phyloP scores from a whole-genome alignment of 495 filamentous ascomycete species.

The Zalerion maritima region DNA sequence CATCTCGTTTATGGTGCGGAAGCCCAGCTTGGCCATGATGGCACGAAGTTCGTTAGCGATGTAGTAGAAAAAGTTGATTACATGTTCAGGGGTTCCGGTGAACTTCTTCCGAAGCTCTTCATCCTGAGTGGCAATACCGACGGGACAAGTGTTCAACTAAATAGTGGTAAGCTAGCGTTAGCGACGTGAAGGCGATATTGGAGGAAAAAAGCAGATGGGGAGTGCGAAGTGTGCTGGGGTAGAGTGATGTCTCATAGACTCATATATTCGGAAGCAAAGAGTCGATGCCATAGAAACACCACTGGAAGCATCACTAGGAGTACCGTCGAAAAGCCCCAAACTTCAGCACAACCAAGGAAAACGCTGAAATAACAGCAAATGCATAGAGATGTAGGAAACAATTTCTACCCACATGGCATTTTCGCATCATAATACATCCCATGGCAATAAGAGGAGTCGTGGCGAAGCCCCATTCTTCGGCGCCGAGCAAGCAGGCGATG shows the following conservation, averaged over 20 bases:
- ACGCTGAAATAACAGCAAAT: too few relatives aligned
- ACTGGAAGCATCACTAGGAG: too few relatives aligned
- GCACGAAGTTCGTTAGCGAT: constrained; percentile 93
- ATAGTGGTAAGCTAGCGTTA: too few relatives aligned
- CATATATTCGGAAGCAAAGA: too few relatives aligned
- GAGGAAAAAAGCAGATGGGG: too few relatives aligned
- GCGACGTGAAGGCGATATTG: too few relatives aligned
- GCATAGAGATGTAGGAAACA: constrained; percentile 20
- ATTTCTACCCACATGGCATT: constrained; percentile 37
- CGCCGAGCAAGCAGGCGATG: constrained; percentile 90
- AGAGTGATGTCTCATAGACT: too few relatives aligned
- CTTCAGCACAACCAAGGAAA: too few relatives aligned
- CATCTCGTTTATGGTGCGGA: constrained; percentile 97
- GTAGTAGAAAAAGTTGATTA: constrained; percentile 99
- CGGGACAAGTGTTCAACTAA: constrained; percentile 73
- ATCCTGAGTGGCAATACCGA: constrained; percentile 95
- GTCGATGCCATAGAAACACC: too few relatives aligned
- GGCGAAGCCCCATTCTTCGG: constrained; percentile 98
- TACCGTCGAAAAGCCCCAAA: too few relatives aligned
- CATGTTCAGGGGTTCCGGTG: constrained; percentile 84
- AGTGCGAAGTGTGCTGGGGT: too few relatives aligned
- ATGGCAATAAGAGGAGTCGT: constrained; percentile 93
- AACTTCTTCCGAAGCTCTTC: constrained; percentile 93
- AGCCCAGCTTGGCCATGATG: constrained; percentile 94
- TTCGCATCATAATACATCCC: constrained; percentile 95